Percentiles rank a stretch among this genome's conserved stretches.
phyloP scores from a whole-genome alignment of 352 stramenopile species.

The Phytopythium cucurbitacearum region DNA sequence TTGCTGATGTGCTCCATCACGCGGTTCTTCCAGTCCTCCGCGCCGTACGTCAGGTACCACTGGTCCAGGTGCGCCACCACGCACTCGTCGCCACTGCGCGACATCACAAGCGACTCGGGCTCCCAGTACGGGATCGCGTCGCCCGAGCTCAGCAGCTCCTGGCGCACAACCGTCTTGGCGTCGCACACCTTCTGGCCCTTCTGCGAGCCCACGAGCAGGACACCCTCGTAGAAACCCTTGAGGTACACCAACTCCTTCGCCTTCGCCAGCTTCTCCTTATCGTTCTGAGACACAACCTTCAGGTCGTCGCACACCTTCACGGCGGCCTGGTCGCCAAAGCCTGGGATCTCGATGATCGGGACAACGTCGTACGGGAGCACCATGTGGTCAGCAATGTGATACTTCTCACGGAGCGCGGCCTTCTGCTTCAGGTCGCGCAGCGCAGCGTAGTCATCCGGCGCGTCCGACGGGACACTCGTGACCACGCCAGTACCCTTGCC shows the following conservation, averaged over 20 bases:
- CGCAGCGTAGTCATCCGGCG: conserved; percentile 98
- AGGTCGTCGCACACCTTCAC: conserved; percentile 97
- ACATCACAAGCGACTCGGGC: conserved; percentile 97
- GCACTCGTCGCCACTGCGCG: conserved; percentile 97
- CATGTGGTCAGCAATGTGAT: conserved; percentile 97
- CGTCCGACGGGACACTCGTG: conserved; percentile 98
- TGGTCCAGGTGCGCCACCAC: conserved; percentile 99
- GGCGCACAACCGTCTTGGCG: conserved; percentile 95
- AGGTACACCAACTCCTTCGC: conserved; percentile 98
- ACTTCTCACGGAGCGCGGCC: conserved; percentile 97
- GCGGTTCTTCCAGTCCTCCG: conserved; percentile 96
- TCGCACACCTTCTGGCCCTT: conserved; percentile 96
- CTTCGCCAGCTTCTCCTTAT: conserved; percentile 98
- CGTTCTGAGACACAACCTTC: conserved; percentile 98
- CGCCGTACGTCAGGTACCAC: conserved; percentile 99
- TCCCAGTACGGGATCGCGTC: conserved; percentile 98
- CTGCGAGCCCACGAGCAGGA: conserved; percentile 97
- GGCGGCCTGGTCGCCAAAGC: conserved; percentile 95
- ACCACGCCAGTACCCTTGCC: conserved; percentile 99
- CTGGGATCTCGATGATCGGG: conserved; percentile 99
- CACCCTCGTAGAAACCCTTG: conserved; percentile 99
- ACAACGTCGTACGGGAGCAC: conserved; percentile 98
- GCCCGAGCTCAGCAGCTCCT: conserved; percentile 94
- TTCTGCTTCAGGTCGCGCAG: conserved; percentile 99
- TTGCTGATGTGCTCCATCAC: conserved; percentile 95